Evolutionary conservation across 495 filamentous ascomycete species (phyloP).

Genomic region (Aspergillus ellipticus): DNA sequence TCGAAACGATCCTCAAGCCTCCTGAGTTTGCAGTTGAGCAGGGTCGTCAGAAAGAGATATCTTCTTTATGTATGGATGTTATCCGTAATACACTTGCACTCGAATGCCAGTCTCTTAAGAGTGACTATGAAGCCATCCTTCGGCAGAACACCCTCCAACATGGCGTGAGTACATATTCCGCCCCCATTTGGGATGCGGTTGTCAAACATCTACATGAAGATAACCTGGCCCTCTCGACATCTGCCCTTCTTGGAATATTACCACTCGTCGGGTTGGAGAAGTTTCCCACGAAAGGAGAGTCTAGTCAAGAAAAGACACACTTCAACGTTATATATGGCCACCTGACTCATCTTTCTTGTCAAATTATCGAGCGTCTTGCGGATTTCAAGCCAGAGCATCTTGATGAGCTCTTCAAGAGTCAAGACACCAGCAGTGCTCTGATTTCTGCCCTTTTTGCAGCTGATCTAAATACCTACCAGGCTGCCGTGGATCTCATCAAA

Average conservation of each 20-base stretch:
- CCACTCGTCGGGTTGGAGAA: slow-evolving; percentile 69
- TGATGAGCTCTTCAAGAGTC: slow-evolving; percentile 57
- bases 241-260: slow-evolving; percentile 65
- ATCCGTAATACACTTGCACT: slow-evolving; percentile 67
- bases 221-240: slow-evolving; percentile 62
- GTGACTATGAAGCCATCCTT: slow-evolving; percentile 65
- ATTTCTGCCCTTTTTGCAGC: slow-evolving; percentile 66
- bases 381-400: slow-evolving; percentile 67
- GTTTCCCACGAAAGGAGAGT: slow-evolving; percentile 52
- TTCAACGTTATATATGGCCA: slow-evolving; percentile 74
- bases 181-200: slow-evolving; percentile 72
- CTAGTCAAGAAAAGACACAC: slow-evolving; percentile 51
- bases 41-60: slow-evolving; percentile 33
- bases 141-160: slow-evolving; percentile 58
- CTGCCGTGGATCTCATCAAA: slow-evolving; percentile 76
- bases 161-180: slow-evolving; percentile 60
- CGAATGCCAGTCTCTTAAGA: slow-evolving; percentile 69
- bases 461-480: slow-evolving; percentile 66
- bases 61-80: slow-evolving; percentile 53
- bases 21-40: slow-evolving; percentile 39
- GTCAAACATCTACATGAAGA: slow-evolving; percentile 62
- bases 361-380: slow-evolving; percentile 69
- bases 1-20: slow-evolving; percentile 40
- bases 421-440: slow-evolving; percentile 60
- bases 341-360: slow-evolving; percentile 63